Percentiles rank a stretch among this genome's conserved stretches.
Evolutionary conservation across 1,284 basidiomycete genomes (phyloP).

Genomic region (Trametes pubescens): DNA sequence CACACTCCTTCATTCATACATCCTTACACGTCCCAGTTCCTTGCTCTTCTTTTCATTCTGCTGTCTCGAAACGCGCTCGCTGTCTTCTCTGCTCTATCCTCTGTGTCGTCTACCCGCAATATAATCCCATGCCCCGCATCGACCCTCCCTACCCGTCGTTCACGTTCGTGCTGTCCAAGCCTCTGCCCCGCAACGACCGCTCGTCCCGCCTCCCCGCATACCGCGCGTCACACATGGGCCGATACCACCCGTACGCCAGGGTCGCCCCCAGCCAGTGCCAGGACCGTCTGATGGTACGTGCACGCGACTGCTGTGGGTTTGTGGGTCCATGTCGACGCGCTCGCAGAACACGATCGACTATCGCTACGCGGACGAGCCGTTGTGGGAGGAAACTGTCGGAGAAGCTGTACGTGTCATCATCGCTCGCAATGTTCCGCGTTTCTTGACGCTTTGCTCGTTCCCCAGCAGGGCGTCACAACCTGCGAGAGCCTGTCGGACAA

Average conservation of each 20-base stretch:
- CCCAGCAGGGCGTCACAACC: background rate
- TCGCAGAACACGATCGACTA: constrained; percentile 20
- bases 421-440: background rate
- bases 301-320: background rate
- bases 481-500: background rate
- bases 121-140: constrained; percentile 20
- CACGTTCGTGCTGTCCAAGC: constrained; percentile 10
- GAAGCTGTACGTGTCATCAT: constrained; percentile 8
- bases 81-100: background rate
- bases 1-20: background rate
- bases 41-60: background rate
- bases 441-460: background rate
- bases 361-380: constrained; percentile 8
- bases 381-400: constrained; percentile 6
- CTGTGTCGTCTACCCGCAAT: constrained; percentile 5
- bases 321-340: background rate
- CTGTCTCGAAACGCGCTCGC: background rate
- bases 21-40: background rate
- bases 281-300: constrained; percentile 38
- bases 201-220: constrained; percentile 34
- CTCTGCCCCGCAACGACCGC: constrained; percentile 17
- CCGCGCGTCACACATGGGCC: constrained; percentile 30
- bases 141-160: constrained; percentile 25
- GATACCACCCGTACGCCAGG: constrained; percentile 36
- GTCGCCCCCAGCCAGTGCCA: constrained; percentile 17